Evolutionary conservation across 768 basidiomycete species (phyloP), one percentile per base, ranked within the genome.

Genomic region (Sarcomyxa edulis): DNA sequence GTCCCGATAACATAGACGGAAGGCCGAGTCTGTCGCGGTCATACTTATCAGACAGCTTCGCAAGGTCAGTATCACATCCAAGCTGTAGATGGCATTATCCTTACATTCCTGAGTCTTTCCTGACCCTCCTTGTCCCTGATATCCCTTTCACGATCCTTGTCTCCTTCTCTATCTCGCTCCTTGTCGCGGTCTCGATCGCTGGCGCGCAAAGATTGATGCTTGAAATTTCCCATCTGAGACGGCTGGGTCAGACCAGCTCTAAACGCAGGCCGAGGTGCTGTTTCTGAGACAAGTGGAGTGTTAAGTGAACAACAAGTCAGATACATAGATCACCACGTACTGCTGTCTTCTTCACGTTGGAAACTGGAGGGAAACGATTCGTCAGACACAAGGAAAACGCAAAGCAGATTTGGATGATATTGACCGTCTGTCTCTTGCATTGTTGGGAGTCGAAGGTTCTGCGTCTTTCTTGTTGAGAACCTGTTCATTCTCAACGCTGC

Each of bases 181-280:
- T 69, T 64, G 39, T 73, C 71, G 31, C 64, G 57, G 44, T 72
- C 71, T 26, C 81, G 73, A 56, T 86, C 84, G 29, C 64, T 69
- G 11, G 75, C 66, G 37, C 86, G 84, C 49, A 83, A 61, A 8
- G 88, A 87, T 48, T 92, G 89, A 52, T 91, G 89, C 54, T 88
- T 86, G 60, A 92, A 92, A 54, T 89, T 90, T 33, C 89, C 89
- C 89, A 92, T 92, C 63, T 91, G 88, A 24, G 89, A 87, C 19
- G 87, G 85, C 50, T 92, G 88, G 18, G 84, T 75, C 34, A 84
- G 65, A 10, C 76, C 68, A 9, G 85, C 72, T 21, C 85, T 77
- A 53, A 88, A 90, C 6, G 78, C 71, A 18, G 83, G 74, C 41
- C 88, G 72, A 8, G 76, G 52, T 31, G 77, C 59, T 37, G 70